Conservation (phyloP, 768 basidiomycete species). For the Leucocoprinus leucothites region DNA sequence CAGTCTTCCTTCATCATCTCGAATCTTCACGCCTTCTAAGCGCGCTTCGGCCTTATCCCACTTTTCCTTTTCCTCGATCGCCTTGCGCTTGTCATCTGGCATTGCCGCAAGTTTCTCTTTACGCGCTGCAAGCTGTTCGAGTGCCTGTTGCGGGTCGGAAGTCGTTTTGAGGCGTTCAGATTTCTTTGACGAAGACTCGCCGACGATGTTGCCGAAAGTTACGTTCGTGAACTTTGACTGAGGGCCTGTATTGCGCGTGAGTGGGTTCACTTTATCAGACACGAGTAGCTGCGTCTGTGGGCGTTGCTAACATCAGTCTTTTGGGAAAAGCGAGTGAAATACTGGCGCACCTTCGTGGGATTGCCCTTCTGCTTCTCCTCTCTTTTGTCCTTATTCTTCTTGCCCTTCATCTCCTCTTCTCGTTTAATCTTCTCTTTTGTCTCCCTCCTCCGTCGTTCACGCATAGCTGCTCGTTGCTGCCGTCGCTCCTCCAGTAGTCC, state of each 20-base stretch:
- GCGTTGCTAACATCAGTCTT: slow-evolving; percentile 1
- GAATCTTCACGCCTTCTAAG: slow-evolving; percentile 87
- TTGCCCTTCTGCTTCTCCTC: slow-evolving; percentile 39
- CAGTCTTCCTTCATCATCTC: slow-evolving; percentile 77
- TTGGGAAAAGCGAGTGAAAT: neutral
- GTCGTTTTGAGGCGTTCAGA: slow-evolving; percentile 58
- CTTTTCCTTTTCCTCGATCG: slow-evolving; percentile 75
- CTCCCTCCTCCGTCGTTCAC: slow-evolving; percentile 83
- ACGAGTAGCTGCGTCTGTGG: slow-evolving; percentile 71
- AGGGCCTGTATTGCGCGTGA: slow-evolving; percentile 23
- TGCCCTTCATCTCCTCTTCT: slow-evolving; percentile 57
- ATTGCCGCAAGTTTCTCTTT: slow-evolving; percentile 75
- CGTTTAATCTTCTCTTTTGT: slow-evolving; percentile 77
- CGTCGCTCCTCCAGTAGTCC: slow-evolving; percentile 81
- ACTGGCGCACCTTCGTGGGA: slow-evolving; percentile 48
- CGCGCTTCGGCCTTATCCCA: slow-evolving; percentile 90
- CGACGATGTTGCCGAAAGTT: slow-evolving; percentile 62
- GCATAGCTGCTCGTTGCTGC: slow-evolving; percentile 71
- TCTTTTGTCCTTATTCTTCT: slow-evolving; percentile 31
- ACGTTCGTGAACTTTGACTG: slow-evolving; percentile 55
- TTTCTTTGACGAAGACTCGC: slow-evolving; percentile 49
- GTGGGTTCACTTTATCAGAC: slow-evolving; percentile 40
- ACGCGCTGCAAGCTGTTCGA: slow-evolving; percentile 72
- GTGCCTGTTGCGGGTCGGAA: slow-evolving; percentile 82
- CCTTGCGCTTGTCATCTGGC: slow-evolving; percentile 81